Base-by-base conservation (phyloP, 2,329 filamentous ascomycete genomes). In the Graphium sp. region DNA sequence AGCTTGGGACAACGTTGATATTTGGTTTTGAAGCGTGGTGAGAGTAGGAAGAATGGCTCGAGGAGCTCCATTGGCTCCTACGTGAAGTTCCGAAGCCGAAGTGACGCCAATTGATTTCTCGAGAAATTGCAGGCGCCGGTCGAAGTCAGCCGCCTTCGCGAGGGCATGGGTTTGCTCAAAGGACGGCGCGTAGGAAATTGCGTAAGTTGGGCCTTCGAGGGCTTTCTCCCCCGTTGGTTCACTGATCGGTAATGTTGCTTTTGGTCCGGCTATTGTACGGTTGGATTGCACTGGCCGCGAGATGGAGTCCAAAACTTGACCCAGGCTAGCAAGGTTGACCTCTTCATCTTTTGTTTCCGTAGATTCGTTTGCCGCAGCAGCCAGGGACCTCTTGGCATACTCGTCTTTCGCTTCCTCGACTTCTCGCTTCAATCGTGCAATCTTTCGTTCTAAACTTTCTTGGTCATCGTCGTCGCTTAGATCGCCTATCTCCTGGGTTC, bases 131-230 rank as follows among this genome's bases (percentile, higher is more conserved):
- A 98, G 67, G 5, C 89, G 72, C 18, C 70, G 66, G 46, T 95
- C 87, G 42, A 98, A 94, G 36, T 89, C 79, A 15, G 85, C 81
- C 6, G 82, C 77, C 48, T 84, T 80, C 19, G 74, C 71, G 20
- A 94, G 60, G 16, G 76, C 70, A 42, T 82, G 76, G 22, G 61
- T 74, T 44, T 76, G 64, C 40, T 75, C 67, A 38, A 73, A 80
- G 28, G 52, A 63, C 24, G 58, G 74, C 18, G 69, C 63, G 39
- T 76, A 76, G 18, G 68, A 74, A 27, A 76, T 55, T 1, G 68
- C 75, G 41, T 76, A 77, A n/a, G n/a, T n/a, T n/a, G n/a, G n/a
- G n/a, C n/a, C n/a, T n/a, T n/a, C n/a, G n/a, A n/a, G n/a, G n/a
- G n/a, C n/a, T n/a, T n/a, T n/a, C n/a, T n/a, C n/a, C n/a, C n/a